Evolutionary conservation across 2,329 filamentous ascomycete genomes (phyloP).

Genomic region (Exophiala xenobiotica): DNA sequence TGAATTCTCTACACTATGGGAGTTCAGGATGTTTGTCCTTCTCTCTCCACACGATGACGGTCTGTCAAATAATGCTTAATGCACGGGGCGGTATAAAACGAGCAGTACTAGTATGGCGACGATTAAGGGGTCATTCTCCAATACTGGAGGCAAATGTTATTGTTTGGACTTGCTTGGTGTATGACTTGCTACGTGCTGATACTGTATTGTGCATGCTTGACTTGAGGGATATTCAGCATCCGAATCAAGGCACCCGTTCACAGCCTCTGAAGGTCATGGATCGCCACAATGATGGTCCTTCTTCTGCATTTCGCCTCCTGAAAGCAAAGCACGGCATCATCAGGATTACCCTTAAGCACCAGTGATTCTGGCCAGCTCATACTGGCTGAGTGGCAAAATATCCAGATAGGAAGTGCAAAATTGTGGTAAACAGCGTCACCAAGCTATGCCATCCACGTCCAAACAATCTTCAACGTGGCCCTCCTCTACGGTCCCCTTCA

Average conservation of each 20-base stretch:
- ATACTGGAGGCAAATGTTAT: neutral
- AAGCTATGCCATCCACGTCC: neutral
- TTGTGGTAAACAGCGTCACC: neutral
- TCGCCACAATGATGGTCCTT: too few relatives aligned
- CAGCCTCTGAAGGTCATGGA: too few relatives aligned
- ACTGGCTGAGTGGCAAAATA: neutral
- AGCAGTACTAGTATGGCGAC: neutral
- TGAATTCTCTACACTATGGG: neutral
- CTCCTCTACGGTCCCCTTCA: neutral
- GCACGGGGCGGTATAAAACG: neutral
- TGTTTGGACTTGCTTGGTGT: neutral
- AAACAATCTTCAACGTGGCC: neutral
- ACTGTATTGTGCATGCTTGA: neutral
- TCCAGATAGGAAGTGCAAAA: neutral
- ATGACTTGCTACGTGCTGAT: neutral
- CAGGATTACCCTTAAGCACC: too few relatives aligned
- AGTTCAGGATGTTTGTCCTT: neutral
- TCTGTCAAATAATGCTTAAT: neutral
- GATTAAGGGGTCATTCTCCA: neutral
- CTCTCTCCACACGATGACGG: neutral
- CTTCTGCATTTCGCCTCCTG: too few relatives aligned
- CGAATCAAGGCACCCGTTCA: neutral
- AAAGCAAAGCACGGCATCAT: too few relatives aligned
- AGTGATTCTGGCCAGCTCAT: too few relatives aligned
- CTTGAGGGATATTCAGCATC: neutral